Evolutionary conservation across 2,329 filamentous ascomycete genomes (phyloP).

Genomic region (Trichothecium sympodiale): DNA sequence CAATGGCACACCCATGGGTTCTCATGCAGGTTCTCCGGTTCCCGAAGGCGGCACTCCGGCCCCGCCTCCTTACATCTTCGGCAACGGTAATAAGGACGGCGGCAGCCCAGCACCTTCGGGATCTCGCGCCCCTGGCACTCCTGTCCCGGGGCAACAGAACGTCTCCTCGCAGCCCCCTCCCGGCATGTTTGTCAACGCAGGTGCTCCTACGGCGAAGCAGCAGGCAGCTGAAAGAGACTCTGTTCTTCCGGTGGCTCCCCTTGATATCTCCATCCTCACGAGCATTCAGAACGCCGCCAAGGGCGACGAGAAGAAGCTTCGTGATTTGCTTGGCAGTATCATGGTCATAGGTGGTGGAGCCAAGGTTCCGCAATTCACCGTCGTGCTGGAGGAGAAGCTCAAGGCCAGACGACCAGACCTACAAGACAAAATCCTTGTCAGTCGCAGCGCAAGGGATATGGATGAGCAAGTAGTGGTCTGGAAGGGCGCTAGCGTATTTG

Average conservation of each 20-base stretch:
- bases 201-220: constrained; percentile 36
- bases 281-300: constrained; percentile 80
- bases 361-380: constrained; percentile 68
- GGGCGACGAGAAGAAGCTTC: constrained; percentile 84
- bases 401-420: constrained; percentile 54
- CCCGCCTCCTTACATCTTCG: constrained; percentile 45
- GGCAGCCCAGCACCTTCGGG: constrained; percentile 42
- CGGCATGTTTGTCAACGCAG: constrained; percentile 38
- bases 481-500: constrained; percentile 97
- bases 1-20: constrained; percentile 72
- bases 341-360: constrained; percentile 83
- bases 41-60: constrained; percentile 69
- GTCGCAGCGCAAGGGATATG: constrained; percentile 74
- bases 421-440: constrained; percentile 49
- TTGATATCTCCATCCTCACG: constrained; percentile 83
- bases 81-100: constrained; percentile 30
- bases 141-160: constrained; percentile 21
- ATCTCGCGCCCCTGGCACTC: constrained; percentile 38
- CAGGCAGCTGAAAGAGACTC: constrained; percentile 64
- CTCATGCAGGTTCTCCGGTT: constrained; percentile 76
- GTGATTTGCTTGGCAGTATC: constrained; percentile 80
- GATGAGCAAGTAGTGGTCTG: constrained; percentile 95
- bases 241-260: constrained; percentile 69
- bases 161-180: constrained; percentile 24
- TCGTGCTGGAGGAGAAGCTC: constrained; percentile 73